phyloP scores from a whole-genome alignment of 306 rosid species.

The Crotalaria pallida region DNA sequence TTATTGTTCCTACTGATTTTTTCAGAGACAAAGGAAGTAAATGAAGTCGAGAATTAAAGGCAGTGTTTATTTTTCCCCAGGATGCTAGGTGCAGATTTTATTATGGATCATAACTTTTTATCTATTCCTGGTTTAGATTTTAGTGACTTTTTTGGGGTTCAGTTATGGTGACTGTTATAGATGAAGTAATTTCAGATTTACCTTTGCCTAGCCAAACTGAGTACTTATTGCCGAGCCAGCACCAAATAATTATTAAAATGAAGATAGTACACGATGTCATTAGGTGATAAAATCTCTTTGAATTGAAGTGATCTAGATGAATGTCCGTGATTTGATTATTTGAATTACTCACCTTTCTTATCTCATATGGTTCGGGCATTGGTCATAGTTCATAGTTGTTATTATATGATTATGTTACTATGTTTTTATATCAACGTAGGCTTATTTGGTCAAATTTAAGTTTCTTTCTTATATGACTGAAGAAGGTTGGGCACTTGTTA shows the following conservation, averaged over 20 bases:
- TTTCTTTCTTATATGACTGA: not conserved
- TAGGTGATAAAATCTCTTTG: no score
- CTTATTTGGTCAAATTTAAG: not conserved
- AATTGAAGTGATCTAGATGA: no score
- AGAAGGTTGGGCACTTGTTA: no score
- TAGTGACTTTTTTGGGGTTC: not conserved
- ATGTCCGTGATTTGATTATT: no score
- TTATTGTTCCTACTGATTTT: not conserved
- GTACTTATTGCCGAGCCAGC: not conserved
- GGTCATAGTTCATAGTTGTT: not conserved
- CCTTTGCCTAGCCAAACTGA: not conserved
- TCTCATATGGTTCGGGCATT: not conserved
- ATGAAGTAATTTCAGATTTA: not conserved
- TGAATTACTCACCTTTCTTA: not conserved
- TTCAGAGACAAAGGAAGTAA: not conserved
- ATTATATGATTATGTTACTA: not conserved
- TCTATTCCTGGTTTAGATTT: not conserved
- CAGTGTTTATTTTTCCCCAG: not conserved
- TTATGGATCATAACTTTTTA: not conserved
- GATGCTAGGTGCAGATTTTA: not conserved
- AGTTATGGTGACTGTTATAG: not conserved
- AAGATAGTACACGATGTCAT: no score
- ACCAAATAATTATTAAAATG: no score
- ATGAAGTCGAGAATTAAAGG: conserved; percentile 1
- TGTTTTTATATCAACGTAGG: not conserved